Percentiles rank a stretch among this genome's conserved stretches.
Evolutionary conservation across 352 stramenopile species (phyloP).

Genomic region (Phytopythium aichiense): DNA sequence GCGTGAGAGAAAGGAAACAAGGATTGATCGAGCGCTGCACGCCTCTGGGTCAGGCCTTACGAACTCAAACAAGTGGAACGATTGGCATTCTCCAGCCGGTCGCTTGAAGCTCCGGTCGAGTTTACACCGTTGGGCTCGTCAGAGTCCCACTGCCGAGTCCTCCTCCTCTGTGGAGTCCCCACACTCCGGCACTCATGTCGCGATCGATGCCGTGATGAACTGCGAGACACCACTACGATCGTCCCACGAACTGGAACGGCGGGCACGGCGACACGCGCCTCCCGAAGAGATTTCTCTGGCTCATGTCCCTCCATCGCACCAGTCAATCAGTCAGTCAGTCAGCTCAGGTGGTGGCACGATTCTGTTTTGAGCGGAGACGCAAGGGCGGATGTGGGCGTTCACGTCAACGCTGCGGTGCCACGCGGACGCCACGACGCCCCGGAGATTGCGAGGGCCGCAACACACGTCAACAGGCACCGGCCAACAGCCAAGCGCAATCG

Average conservation of each 20-base stretch:
- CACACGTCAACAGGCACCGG: background rate
- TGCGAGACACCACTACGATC: too few relatives aligned
- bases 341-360: background rate
- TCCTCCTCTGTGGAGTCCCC: too few relatives aligned
- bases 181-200: background rate
- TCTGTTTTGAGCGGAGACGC: background rate
- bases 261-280: background rate
- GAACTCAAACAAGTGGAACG: background rate
- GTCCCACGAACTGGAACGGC: too few relatives aligned
- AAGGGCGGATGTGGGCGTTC: background rate
- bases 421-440: background rate
- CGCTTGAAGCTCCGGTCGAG: background rate
- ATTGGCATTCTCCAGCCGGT: background rate
- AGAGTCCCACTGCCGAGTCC: background rate
- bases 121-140: background rate
- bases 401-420: constrained; percentile 1
- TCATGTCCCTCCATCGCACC: background rate
- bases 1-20: too few relatives aligned
- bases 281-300: background rate
- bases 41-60: background rate
- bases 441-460: background rate
- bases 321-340: background rate
- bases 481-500: background rate
- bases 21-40: too few relatives aligned
- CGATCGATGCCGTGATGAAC: background rate